Evolutionary conservation across 192 early-diverging fungal genomes (phyloP).

Genomic region (Coemansia pectinata): DNA sequence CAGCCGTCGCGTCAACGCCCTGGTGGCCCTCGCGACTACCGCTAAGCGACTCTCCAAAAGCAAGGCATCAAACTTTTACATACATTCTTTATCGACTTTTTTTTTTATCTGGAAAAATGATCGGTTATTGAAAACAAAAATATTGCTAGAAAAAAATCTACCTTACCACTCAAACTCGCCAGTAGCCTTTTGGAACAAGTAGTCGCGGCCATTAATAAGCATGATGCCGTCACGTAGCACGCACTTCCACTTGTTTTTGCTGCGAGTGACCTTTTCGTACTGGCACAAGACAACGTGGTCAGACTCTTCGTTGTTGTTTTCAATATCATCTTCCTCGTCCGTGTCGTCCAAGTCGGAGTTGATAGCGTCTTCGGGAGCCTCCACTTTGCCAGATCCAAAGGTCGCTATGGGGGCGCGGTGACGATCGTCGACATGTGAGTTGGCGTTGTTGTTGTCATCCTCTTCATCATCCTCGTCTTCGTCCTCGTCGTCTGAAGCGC

Average conservation of each 20-base stretch:
- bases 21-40: constrained; percentile 53
- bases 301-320: constrained; percentile 62
- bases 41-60: constrained; percentile 1
- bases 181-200: constrained; percentile 90
- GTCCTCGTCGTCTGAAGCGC: constrained; percentile 41
- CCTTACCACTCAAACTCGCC: constrained; percentile 97
- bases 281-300: constrained; percentile 77
- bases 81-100: background rate
- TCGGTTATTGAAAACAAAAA: background rate
- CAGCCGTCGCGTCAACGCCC: constrained; percentile 48
- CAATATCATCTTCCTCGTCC: constrained; percentile 67
- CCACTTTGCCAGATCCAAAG: constrained; percentile 9
- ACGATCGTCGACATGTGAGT: constrained; percentile 37
- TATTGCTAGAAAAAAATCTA: background rate
- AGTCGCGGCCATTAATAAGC: constrained; percentile 92
- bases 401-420: background rate
- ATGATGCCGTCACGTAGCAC: constrained; percentile 96
- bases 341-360: constrained; percentile 77
- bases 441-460: constrained; percentile 8
- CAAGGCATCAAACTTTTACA: background rate
- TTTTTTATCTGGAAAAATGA: background rate
- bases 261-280: constrained; percentile 84
- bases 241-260: constrained; percentile 99
- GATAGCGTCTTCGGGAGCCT: constrained; percentile 61
- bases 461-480: constrained; percentile 35